phyloP scores from a whole-genome alignment of 1,284 basidiomycete species.

The Cutaneotrichosporon dermatis region DNA sequence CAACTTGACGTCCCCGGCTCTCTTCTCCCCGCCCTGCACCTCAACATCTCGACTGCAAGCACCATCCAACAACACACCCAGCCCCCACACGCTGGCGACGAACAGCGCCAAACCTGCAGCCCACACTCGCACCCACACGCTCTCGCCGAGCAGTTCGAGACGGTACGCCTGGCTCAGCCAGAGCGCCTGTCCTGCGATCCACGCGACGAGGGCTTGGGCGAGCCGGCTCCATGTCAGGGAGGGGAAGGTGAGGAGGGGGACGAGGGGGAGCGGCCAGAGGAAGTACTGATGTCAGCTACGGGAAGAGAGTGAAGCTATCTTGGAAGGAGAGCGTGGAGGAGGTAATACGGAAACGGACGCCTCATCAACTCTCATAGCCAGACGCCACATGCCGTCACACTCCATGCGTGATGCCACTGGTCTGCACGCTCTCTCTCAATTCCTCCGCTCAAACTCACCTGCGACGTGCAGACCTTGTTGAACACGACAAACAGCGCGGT shows the following conservation, averaged over 20 bases:
- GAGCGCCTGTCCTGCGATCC: conserved; percentile 67
- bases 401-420: neutral
- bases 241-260: conserved; percentile 73
- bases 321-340: neutral
- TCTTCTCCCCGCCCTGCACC: too few species aligned
- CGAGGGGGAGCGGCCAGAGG: conserved; percentile 89
- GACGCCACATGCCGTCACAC: too few species aligned
- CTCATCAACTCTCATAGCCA: neutral
- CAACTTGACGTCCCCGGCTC: too few species aligned
- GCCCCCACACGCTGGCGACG: conserved; percentile 53
- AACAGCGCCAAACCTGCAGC: conserved; percentile 67
- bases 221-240: conserved; percentile 54
- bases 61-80: conserved; percentile 8
- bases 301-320: too few species aligned
- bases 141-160: conserved; percentile 76
- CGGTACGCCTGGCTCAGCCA: conserved; percentile 83
- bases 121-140: conserved; percentile 74
- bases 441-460: conserved; percentile 53
- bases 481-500: conserved; percentile 86
- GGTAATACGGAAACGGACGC: too few species aligned
- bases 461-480: conserved; percentile 98
- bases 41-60: neutral
- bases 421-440: too few species aligned
- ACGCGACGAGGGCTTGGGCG: conserved; percentile 56
- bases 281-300: conserved; percentile 67